A percentile compares a stretch with the other conserved stretches of the same genome.
These are phyloP conservation scores for Penicillium brasilianum DNA, from an alignment of 2,329 filamentous ascomycete species.

Conservation along the genomic window DNA sequence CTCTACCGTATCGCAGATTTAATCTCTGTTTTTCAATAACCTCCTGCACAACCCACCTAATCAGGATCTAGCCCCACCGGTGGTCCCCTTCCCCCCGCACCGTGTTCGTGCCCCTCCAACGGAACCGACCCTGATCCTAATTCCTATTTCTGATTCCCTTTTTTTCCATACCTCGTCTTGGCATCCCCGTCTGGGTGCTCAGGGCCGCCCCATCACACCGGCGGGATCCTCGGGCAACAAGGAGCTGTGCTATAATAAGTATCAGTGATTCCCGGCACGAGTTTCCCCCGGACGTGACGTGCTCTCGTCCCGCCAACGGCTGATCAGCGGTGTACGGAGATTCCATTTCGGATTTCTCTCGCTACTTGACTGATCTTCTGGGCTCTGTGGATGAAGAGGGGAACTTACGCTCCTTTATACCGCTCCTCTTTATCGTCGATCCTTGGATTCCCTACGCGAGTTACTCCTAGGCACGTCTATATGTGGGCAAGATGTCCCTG, in stretches of 20 bases:
- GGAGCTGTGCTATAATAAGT: conserved; percentile 22
- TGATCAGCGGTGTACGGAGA: conserved; percentile 18
- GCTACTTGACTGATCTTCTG: conserved; percentile 1
- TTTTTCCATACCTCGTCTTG: conserved; percentile 10
- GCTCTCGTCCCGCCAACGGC: conserved; percentile 6
- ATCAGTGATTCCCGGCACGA: conserved; percentile 5
- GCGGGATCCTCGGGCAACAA: conserved; percentile 11
- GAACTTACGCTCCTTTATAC: conserved; percentile 1
- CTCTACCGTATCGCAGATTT: neutral
- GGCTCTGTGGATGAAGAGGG: conserved; percentile 9
- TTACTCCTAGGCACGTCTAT: neutral
- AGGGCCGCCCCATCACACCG: conserved; percentile 19
- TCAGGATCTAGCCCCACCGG: neutral
- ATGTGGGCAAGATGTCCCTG: conserved; percentile 57
- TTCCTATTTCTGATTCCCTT: neutral
- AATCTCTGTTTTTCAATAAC: neutral
- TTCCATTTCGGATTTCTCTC: conserved; percentile 15
- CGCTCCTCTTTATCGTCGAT: neutral
- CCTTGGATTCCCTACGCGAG: neutral
- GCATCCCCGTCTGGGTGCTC: conserved; percentile 1
- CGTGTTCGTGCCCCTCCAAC: neutral
- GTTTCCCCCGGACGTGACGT: conserved; percentile 15
- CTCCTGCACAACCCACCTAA: conserved; percentile 1
- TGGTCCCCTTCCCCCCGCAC: conserved; percentile 4
- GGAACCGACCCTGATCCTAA: conserved; percentile 1